Evolutionary conservation across 805 yeast species (phyloP).

Genomic region (Candida alai): DNA sequence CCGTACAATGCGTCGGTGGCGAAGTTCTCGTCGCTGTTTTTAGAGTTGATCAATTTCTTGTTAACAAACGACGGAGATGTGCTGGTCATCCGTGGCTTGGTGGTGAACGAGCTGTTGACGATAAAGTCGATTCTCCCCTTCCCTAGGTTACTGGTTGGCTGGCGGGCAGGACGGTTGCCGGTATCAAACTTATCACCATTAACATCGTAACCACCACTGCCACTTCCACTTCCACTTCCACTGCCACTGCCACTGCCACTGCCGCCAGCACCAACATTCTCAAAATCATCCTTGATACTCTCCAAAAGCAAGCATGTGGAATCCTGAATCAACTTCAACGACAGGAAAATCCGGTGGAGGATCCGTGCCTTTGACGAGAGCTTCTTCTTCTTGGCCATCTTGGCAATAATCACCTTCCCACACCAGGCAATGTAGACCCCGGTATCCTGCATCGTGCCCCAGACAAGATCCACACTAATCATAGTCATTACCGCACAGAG

Average conservation of each 20-base stretch:
- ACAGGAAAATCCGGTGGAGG: slow-evolving; percentile 74
- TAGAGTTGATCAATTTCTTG: slow-evolving; percentile 41
- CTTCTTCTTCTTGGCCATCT: slow-evolving; percentile 61
- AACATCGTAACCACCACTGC: slow-evolving; percentile 29
- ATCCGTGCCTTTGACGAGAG: slow-evolving; percentile 73
- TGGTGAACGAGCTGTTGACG: slow-evolving; percentile 13
- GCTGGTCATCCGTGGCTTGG: slow-evolving; percentile 9
- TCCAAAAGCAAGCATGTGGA: slow-evolving; percentile 51
- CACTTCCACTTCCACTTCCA: too few species aligned
- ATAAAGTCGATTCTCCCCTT: slow-evolving; percentile 25
- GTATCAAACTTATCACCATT: slow-evolving; percentile 30
- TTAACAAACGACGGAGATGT: slow-evolving; percentile 40
- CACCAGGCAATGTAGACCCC: slow-evolving; percentile 71
- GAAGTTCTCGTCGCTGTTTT: slow-evolving; percentile 52
- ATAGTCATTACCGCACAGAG: slow-evolving; percentile 78
- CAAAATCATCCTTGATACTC: slow-evolving; percentile 33
- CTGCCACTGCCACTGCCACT: too few species aligned
- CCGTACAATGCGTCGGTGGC: slow-evolving; percentile 83
- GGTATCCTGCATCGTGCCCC: slow-evolving; percentile 90
- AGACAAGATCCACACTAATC: slow-evolving; percentile 84
- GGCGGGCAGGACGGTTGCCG: neutral
- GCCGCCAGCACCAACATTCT: slow-evolving; percentile 21
- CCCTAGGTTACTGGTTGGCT: slow-evolving; percentile 1
- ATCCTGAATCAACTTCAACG: slow-evolving; percentile 72
- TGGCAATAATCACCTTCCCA: slow-evolving; percentile 65